Conservation (phyloP, 2,329 filamentous ascomycete species). For the Penicillium hesseltinei region DNA sequence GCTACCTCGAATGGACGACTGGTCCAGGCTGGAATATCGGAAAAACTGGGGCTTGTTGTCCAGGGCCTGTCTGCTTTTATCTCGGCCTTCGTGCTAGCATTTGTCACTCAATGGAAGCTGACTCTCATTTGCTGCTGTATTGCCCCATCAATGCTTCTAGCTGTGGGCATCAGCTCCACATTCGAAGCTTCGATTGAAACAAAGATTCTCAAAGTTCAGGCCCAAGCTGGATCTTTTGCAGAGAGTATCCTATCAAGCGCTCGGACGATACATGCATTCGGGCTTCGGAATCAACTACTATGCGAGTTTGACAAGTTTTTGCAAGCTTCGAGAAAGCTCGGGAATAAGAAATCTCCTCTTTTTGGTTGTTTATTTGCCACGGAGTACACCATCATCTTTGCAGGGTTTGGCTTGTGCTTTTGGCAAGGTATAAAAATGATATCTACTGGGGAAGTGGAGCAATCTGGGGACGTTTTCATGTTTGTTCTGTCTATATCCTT, state of each 20-base stretch:
- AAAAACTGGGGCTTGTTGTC: constrained; percentile 24
- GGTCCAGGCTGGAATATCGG: constrained; percentile 22
- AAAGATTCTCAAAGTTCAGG: constrained; percentile 21
- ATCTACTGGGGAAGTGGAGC: constrained; percentile 27
- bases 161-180: constrained; percentile 6
- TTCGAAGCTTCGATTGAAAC: constrained; percentile 23
- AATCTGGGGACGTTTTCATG: constrained; percentile 29
- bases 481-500: constrained; percentile 4
- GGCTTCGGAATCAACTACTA: constrained; percentile 17
- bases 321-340: constrained; percentile 8
- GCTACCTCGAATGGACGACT: constrained; percentile 30
- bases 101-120: constrained; percentile 26
- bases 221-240: constrained; percentile 20
- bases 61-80: constrained; percentile 22
- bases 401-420: constrained; percentile 29
- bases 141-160: constrained; percentile 17
- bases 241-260: constrained; percentile 19
- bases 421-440: constrained; percentile 36
- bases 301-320: constrained; percentile 21
- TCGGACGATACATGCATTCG: constrained; percentile 26
- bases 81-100: constrained; percentile 25
- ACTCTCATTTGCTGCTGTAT: constrained; percentile 23
- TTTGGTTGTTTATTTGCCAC: constrained; percentile 21
- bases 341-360: constrained; percentile 18
- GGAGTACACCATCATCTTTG: constrained; percentile 16